These are phyloP conservation scores for Isoetes engelmannii DNA, from an alignment of 83 land plant genomes.

Conservation along the genomic window DNA sequence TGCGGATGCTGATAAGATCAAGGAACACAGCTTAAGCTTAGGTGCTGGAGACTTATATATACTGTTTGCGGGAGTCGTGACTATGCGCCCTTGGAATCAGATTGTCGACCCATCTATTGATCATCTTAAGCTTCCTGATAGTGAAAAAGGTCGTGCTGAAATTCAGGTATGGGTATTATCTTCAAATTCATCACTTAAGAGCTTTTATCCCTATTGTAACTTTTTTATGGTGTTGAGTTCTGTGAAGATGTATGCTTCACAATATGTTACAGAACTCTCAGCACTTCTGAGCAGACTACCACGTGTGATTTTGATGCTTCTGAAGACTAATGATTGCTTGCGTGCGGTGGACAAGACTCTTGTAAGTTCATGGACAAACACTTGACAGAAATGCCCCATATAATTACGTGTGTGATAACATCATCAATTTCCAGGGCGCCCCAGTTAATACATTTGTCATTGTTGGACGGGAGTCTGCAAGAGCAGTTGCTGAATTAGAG, in stretches of 20 bases:
- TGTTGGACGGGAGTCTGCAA: constrained; percentile 55
- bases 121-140: constrained; percentile 61
- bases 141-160: constrained; percentile 57
- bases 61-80: constrained; percentile 87
- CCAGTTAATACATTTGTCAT: constrained; percentile 58
- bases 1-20: constrained; percentile 77
- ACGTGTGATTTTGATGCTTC: constrained; percentile 73
- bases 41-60: constrained; percentile 95
- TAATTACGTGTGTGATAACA: neutral
- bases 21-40: constrained; percentile 72
- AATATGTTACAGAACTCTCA: constrained; percentile 74
- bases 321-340: constrained; percentile 91
- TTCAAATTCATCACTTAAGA: neutral
- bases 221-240: neutral
- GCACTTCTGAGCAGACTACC: constrained; percentile 77
- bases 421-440: constrained; percentile 37
- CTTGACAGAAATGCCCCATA: neutral
- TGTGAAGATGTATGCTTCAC: constrained; percentile 83
- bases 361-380: constrained; percentile 32
- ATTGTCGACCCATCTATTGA: constrained; percentile 71
- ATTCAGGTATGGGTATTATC: constrained; percentile 51
- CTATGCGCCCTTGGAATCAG: constrained; percentile 94
- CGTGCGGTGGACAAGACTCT: constrained; percentile 76
- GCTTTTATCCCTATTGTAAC: constrained; percentile 6
- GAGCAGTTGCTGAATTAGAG: constrained; percentile 49